Evolutionary conservation across 2,329 filamentous ascomycete genomes (phyloP).

Genomic region (Exophiala bonariae): DNA sequence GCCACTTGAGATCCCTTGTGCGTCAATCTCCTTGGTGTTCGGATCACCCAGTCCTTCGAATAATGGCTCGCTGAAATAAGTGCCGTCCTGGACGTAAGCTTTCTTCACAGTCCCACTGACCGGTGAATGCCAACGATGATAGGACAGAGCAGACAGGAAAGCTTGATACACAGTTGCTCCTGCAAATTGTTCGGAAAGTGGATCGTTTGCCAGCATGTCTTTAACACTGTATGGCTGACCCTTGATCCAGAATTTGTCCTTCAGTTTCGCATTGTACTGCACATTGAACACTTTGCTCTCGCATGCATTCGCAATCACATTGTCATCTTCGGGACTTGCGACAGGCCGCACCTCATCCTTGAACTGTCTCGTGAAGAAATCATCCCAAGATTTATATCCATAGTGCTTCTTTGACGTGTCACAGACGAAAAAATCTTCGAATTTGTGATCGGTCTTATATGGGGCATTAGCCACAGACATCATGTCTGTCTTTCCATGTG

Average conservation of each 20-base stretch:
- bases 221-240: conserved; percentile 65
- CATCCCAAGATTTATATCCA: conserved; percentile 68
- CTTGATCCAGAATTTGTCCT: conserved; percentile 68
- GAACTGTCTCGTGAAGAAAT: conserved; percentile 66
- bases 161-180: conserved; percentile 70
- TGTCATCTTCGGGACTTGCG: conserved; percentile 54
- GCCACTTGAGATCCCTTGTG: conserved; percentile 41
- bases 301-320: conserved; percentile 63
- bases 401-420: conserved; percentile 35
- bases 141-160: conserved; percentile 66
- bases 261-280: conserved; percentile 50
- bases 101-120: conserved; percentile 61
- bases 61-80: conserved; percentile 65
- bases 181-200: conserved; percentile 54
- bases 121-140: conserved; percentile 73
- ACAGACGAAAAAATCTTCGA: conserved; percentile 34
- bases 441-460: conserved; percentile 28
- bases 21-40: conserved; percentile 29
- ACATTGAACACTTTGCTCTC: conserved; percentile 62
- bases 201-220: conserved; percentile 63
- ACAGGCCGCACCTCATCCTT: conserved; percentile 58
- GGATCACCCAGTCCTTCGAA: conserved; percentile 49
- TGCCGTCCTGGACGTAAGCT: conserved; percentile 61
- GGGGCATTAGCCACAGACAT: conserved; percentile 31
- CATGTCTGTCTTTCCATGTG: conserved; percentile 38